Percentiles rank a stretch among this genome's conserved stretches.
Conservation (phyloP, 2,329 filamentous ascomycete species). For the Fusarium sp. region DNA sequence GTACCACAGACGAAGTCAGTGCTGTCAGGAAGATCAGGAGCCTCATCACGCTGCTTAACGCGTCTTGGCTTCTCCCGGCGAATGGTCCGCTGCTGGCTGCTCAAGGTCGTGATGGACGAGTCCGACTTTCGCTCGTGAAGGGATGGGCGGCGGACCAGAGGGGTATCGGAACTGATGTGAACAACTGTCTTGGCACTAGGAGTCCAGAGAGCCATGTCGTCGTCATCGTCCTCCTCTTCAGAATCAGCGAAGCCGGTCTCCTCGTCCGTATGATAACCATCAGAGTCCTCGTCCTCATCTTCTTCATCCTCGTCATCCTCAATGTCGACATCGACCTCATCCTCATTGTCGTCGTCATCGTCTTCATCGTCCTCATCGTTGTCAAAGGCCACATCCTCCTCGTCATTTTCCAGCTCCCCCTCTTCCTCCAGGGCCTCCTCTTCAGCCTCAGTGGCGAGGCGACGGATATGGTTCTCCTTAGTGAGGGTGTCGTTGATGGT, state of each 20-base stretch:
- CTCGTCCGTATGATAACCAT: constrained; percentile 82
- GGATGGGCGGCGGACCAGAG: constrained; percentile 51
- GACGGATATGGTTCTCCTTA: constrained; percentile 90
- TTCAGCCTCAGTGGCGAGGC: constrained; percentile 88
- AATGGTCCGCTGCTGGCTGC: constrained; percentile 52
- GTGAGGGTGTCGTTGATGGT: constrained; percentile 90
- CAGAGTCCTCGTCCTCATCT: constrained; percentile 67
- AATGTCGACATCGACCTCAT: constrained; percentile 62
- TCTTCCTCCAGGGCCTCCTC: constrained; percentile 85
- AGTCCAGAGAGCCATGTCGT: constrained; percentile 69
- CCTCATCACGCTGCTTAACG: constrained; percentile 57
- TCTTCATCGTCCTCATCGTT: constrained; percentile 59
- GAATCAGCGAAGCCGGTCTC: constrained; percentile 77
- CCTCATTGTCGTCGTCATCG: constrained; percentile 60
- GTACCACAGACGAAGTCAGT: constrained; percentile 99
- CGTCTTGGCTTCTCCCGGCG: constrained; percentile 45
- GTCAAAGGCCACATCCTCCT: constrained; percentile 54
- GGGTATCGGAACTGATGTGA: constrained; percentile 51
- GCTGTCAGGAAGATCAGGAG: constrained; percentile 91
- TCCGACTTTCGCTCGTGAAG: constrained; percentile 66
- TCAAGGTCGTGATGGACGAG: constrained; percentile 67
- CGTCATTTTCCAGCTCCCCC: constrained; percentile 61
- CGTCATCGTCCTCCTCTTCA: constrained; percentile 77
- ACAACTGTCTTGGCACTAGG: constrained; percentile 56
- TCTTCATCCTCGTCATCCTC: constrained; percentile 65